Base-by-base conservation (phyloP, 2,329 filamentous ascomycete species). In the Fusarium protoensiforme region DNA sequence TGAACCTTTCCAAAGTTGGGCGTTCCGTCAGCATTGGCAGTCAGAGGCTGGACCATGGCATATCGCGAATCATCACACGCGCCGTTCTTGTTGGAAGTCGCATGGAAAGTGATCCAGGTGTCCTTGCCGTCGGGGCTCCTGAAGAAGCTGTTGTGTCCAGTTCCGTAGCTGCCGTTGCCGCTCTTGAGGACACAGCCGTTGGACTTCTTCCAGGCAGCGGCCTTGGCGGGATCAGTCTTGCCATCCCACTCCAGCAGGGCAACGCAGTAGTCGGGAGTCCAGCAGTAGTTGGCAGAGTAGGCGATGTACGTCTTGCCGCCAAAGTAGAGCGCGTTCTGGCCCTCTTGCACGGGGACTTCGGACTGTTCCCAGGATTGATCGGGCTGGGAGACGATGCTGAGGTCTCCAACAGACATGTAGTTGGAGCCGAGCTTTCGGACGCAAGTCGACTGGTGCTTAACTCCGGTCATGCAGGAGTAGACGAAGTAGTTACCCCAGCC, bases 141-240 rank as follows among this genome's bases (percentile, higher is more conserved):
- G 80, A 91, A 90, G 83, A 91, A 90, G 4, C 86, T 87, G 72
- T 90, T 90, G 69, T 90, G 87, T 0, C 87, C 88, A 0, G 88
- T 87, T 16, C 88, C 88, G 58, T 87, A 90, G 75, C 89, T 88
- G 4, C 87, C 87, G 67, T 90, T 89, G 2, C 85, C 87, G 51
- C 83, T 85, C 22, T 82, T 85, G 39, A 90, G 84, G 3, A 87
- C 81, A 10, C 86, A 88, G 0, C 87, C 87, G 18, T 78, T 75
- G 4, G 81, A 84, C 82, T 90, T 90, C 5, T 78, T 83, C 89
- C 88, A 91, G 13, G 84, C 86, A 0, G 76, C 76, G 0, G 80
- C 72, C 18, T 78, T 73, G 16, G 83, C 78, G 0, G 88, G 89
- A 69, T 89, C 85, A 0, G 85, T 84, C 1, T 68, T 79, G 14